A percentile compares a stretch with the other conserved stretches of the same genome.
Conservation (phyloP, 192 early-diverging fungal species). For the Glomus cerebriforme region DNA sequence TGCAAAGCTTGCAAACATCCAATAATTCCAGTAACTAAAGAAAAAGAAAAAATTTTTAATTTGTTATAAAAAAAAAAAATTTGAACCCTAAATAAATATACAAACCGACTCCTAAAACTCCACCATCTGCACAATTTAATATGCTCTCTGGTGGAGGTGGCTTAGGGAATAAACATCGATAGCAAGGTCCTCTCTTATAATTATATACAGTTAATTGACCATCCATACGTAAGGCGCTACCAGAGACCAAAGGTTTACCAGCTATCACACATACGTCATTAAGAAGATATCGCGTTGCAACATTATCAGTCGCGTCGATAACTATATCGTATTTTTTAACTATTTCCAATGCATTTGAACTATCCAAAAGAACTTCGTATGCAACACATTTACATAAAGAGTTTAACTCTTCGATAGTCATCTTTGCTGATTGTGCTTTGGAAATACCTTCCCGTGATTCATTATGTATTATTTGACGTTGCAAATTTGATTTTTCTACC, state of each 20-base stretch:
- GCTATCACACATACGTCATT: constrained; percentile 91
- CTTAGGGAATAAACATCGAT: constrained; percentile 91
- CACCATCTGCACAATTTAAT: constrained; percentile 88
- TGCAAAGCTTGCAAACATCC: constrained; percentile 92
- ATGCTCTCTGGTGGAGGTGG: constrained; percentile 90
- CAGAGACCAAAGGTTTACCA: constrained; percentile 83
- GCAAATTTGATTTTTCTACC: constrained; percentile 89
- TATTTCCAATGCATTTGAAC: constrained; percentile 77
- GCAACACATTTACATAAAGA: constrained; percentile 62
- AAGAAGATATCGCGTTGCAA: constrained; percentile 90
- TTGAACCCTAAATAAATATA: too few relatives aligned
- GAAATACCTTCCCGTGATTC: constrained; percentile 64
- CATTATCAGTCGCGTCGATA: constrained; percentile 93
- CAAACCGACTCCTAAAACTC: constrained; percentile 86
- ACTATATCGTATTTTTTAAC: constrained; percentile 80
- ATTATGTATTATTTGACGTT: constrained; percentile 93
- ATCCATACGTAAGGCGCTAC: constrained; percentile 87
- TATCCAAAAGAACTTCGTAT: constrained; percentile 76
- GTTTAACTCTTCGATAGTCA: constrained; percentile 63
- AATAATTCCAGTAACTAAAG: constrained; percentile 86
- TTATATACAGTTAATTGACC: constrained; percentile 98
- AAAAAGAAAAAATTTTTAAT: neutral
- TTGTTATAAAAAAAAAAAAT: neutral
- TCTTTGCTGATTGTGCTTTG: constrained; percentile 80
- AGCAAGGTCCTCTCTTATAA: constrained; percentile 88